These are phyloP conservation scores for Trichosporon faecale DNA, from an alignment of 1,284 basidiomycete genomes.

Conservation along the genomic window DNA sequence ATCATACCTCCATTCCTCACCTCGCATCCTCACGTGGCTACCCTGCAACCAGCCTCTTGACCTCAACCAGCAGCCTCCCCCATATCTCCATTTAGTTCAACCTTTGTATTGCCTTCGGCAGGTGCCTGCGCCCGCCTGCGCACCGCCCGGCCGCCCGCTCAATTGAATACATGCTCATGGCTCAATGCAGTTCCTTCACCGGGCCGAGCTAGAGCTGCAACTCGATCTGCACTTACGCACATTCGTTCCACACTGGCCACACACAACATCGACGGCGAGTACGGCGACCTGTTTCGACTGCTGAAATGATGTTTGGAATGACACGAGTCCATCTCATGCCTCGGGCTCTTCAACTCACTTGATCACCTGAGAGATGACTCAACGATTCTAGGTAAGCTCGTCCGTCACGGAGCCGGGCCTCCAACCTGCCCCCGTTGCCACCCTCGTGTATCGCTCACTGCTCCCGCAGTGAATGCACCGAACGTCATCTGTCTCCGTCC, in stretches of 20 bases:
- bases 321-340: neutral
- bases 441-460: neutral
- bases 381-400: neutral
- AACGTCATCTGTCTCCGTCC: neutral
- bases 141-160: too few species aligned
- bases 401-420: neutral
- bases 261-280: too few species aligned
- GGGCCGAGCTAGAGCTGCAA: too few species aligned
- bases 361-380: neutral
- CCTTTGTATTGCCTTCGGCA: neutral
- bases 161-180: too few species aligned
- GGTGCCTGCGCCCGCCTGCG: neutral
- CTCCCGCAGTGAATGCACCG: neutral
- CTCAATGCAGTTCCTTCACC: too few species aligned
- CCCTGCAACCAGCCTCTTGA: neutral
- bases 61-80: neutral
- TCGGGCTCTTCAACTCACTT: neutral
- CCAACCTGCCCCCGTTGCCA: neutral
- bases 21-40: neutral
- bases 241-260: too few species aligned
- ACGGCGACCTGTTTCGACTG: too few species aligned
- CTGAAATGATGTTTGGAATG: too few species aligned
- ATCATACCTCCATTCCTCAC: neutral
- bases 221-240: too few species aligned
- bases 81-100: neutral